Evolutionary conservation across 169 alveolate genomes (phyloP), one percentile per base, ranked within the genome.

Genomic region (Plasmodium knowlesi): DNA sequence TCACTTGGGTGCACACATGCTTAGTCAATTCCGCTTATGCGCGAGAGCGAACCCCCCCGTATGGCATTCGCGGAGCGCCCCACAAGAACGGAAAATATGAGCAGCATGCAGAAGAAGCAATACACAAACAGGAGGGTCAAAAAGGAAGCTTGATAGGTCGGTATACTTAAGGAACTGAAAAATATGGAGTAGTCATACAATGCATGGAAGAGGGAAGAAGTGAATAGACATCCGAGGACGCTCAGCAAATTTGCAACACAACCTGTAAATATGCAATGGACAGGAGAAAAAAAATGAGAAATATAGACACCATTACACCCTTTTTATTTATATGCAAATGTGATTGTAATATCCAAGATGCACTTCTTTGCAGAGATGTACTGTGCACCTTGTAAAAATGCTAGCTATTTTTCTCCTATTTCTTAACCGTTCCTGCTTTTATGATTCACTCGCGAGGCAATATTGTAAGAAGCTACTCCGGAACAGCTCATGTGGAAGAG

Each of bases 401-500:
- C 5, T 10, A 22, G 12, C 37, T 28, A 6, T 28, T 0, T 10
- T 19, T 67, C 41, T 67, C 76, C 22, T 8, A 46, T 43, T 34
- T 57, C 16, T 32, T 30, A 28, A 88, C 84, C 76, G n/a, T 88
- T 79, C 12, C 28, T 79, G 28, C 82, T 54, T 79, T 88, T 72
- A 9, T 57, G 28, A 22, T 32, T 25, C 19, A 61, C 19, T 61
- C 73, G 8, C 41, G 50, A 28, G 72, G 50, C 74, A 16, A 88
- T 57, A 67, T 88, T 72, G 71, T 88, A 79, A 22, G 94, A 78
- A 12, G 94, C 43, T 39, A 88, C 46, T 16, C 94, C 94, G n/a
- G 94, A 57, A 46, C 94, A 88, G 8, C 90, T 79, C 94, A 88
- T 88, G 61, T 88, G 94, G 22, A 88, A 88, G 41, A 88, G 50